Base-by-base conservation (phyloP, 768 basidiomycete genomes). In the Xerocomellus amylosporus region DNA sequence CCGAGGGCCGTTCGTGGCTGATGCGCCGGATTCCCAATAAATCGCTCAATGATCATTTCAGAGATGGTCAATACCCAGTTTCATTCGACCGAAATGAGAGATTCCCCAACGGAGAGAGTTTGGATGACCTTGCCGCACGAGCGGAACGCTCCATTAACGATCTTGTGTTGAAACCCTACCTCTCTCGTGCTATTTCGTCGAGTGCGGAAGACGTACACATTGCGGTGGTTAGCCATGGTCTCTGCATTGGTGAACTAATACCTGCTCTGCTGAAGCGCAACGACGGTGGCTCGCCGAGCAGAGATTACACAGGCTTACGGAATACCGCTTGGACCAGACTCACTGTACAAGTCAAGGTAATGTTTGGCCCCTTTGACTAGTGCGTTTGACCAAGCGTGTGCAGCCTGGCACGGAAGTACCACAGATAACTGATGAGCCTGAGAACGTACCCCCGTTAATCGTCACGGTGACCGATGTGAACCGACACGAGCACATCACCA, bases 241-340 rank as follows among this genome's bases (percentile, higher is more conserved):
- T 88, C 20, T 85, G 84, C 67, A 86, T 91, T 42, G 73, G 71
- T 26, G 83, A 86, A 68, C 69, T 87, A 14, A 64, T 88, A 5
- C 73, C 74, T 22, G 77, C 78, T 26, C 66, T 90, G 41, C 58
- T 82, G 52, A 75, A 69, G 59, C 72, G 75, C 57, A 73, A 75
- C 56, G 69, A 62, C 37, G 74, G 71, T 1, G 62, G 64, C 44
- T 60, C 59, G n/a, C 60, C 49, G 5, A 51, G 24, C 46, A 62
- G 41, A 48, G 67, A 74, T 38, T 78, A 79, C 54, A 71, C 71
- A 50, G 83, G 85, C 20, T 73, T 90, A 61, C 62, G 69, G 56
- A 91, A 90, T 58, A 90, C 88, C 0, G 88, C 77, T 6, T 90
- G 87, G 87, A 80, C 81, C 14, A 78, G 80, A 58, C 74, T 80